Base-by-base conservation (phyloP, 1,284 basidiomycete species). In the Amylostereum areolatum region DNA sequence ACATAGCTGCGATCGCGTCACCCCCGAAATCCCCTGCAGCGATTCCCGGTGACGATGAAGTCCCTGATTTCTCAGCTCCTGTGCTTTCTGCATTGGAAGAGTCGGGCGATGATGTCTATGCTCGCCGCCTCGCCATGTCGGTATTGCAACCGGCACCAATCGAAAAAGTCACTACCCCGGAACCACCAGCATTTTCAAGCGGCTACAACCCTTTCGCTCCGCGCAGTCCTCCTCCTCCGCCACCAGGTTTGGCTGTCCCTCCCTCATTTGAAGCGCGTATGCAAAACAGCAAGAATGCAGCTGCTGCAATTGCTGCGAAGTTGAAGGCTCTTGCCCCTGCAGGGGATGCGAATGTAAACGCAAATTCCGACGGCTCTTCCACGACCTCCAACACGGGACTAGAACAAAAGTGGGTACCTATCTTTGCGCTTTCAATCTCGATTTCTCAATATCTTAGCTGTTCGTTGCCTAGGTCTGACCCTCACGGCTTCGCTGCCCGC, bases 281-380 rank as follows among this genome's bases (percentile, higher is more conserved):
- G 1, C 70, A 73, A 47, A 72, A 71, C 39, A 85, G 77, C 58
- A 79, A 78, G 27, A 83, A 86, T 53, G 84, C 86, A 9, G 90
- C 90, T 0, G 88, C 85, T 30, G 88, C 85, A 29, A 87, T 94
- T 43, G 89, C 91, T 6, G 85, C 87, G 0, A 81, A 73, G 52
- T 67, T 90, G 18, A 72, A 77, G 35, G 81, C 85, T 3, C 65
- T 85, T 12, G 81, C 72, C 24, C 72, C 71, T 9, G 59, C 66
- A 10, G 62, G 67, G n/a, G 61, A 59, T 12, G 54, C 59, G 18
- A 18, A 18, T 18, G 18, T 18, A 18, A 18, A 18, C 18, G 18
- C 18, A 18, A 18, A 18, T 18, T 18, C 18, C 18, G 18, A 18
- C 18, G 18, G 18, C 18, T 18, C 18, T 18, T 18, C 18, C 18